phyloP scores from a whole-genome alignment of 2,329 filamentous ascomycete genomes.

The Claviceps africana region DNA sequence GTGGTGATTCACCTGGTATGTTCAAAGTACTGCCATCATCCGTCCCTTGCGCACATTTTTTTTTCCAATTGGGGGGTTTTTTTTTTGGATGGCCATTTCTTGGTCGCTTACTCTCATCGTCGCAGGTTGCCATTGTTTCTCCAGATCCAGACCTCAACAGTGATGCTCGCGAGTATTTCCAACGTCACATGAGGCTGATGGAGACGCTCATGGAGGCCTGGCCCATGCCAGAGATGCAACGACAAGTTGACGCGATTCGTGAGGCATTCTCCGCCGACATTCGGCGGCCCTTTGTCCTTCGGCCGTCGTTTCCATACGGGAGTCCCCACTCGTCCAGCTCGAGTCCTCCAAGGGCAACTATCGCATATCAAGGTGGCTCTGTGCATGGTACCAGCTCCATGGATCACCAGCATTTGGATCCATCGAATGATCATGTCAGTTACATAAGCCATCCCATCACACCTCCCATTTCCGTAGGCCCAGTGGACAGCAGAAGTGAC shows the following conservation, averaged over 20 bases:
- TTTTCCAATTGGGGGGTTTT: too few species aligned
- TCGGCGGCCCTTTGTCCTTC: conserved; percentile 75
- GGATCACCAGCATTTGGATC: conserved; percentile 39
- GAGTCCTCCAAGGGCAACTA: conserved; percentile 44
- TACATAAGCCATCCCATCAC: conserved; percentile 60
- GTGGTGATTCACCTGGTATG: conserved; percentile 85
- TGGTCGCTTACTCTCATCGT: conserved; percentile 9
- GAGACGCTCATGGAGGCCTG: conserved; percentile 72
- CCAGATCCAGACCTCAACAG: conserved; percentile 78
- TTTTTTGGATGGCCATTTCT: neutral
- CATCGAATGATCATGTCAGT: conserved; percentile 40
- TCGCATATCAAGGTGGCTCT: conserved; percentile 31
- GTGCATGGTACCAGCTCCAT: conserved; percentile 33
- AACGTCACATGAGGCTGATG: conserved; percentile 83
- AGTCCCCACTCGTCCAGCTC: conserved; percentile 55
- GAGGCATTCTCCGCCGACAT: conserved; percentile 83
- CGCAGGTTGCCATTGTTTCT: conserved; percentile 77
- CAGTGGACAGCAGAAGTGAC: conserved; percentile 63
- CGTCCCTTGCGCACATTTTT: neutral
- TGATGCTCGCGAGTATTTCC: conserved; percentile 80
- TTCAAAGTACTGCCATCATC: conserved; percentile 11
- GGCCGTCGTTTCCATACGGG: conserved; percentile 74
- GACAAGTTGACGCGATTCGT: conserved; percentile 76
- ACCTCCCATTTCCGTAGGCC: conserved; percentile 62
- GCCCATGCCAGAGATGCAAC: conserved; percentile 81